Conservation (phyloP, 202 grass and related monocot genomes). For the Eragrostis tef region DNA sequence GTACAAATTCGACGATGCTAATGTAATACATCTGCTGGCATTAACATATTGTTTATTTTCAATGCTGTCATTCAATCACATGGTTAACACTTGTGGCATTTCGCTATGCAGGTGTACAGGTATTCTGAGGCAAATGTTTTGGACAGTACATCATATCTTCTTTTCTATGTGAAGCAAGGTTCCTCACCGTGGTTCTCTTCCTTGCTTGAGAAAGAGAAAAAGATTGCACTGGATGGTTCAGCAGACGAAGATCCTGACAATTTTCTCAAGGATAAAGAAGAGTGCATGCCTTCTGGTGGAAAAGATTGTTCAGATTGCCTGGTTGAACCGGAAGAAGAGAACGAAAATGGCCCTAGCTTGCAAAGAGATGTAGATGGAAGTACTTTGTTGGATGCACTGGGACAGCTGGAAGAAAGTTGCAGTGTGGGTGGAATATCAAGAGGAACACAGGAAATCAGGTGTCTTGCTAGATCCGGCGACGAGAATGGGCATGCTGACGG, state of each 20-base stretch:
- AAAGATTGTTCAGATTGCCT: neutral
- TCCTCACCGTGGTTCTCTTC: constrained; percentile 55
- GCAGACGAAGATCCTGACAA: constrained; percentile 12
- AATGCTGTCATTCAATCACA: neutral
- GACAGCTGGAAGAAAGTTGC: constrained; percentile 17
- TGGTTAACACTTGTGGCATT: constrained; percentile 10
- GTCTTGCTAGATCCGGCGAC: neutral
- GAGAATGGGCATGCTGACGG: constrained; percentile 7
- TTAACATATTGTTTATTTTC: constrained; percentile 20
- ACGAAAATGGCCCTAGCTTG: constrained; percentile 11
- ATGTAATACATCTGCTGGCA: constrained; percentile 34
- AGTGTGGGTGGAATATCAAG: constrained; percentile 14
- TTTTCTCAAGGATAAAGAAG: constrained; percentile 12
- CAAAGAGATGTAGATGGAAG: constrained; percentile 32
- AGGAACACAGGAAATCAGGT: constrained; percentile 11
- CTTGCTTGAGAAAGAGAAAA: constrained; percentile 40
- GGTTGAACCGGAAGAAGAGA: neutral
- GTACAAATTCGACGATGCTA: constrained; percentile 48
- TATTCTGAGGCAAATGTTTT: constrained; percentile 13
- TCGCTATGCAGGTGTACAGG: constrained; percentile 28
- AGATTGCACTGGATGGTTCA: neutral
- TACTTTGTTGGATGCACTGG: constrained; percentile 10
- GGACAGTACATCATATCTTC: constrained; percentile 46
- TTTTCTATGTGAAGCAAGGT: constrained; percentile 65
- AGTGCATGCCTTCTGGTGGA: neutral